Base-by-base conservation (phyloP, 495 filamentous ascomycete genomes). In the Penicillium silybi region DNA sequence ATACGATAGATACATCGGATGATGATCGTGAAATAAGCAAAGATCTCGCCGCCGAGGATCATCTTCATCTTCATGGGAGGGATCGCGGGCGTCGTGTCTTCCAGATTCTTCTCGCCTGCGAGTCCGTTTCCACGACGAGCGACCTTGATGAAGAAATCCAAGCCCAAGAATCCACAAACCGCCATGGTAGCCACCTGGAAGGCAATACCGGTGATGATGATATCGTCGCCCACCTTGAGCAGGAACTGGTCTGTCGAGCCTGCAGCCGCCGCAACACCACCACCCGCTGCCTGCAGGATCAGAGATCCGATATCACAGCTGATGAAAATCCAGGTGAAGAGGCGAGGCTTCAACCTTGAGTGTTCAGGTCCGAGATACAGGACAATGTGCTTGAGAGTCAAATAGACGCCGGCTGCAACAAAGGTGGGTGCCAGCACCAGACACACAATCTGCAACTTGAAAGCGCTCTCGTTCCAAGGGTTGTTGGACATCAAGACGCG, bases 131-230 rank as follows among this genome's bases (percentile, higher is more conserved):
- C 68, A 47, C 70, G 70, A 38, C 57, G 67, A 47, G 48, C 59
- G 0, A 81, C 68, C 5, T 75, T 60, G 18, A 72, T 34, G 46
- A 68, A 80, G 54, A 81, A 86, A 23, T 82, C 72, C 25, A 65
- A 44, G n/a, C 61, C 75, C 8, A 80, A 48, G 7, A 66, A 6
- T 9, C 79, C 82, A 61, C 86, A 89, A 22, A 78, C 67, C 27
- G 69, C 54, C 66, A 89, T 72, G 3, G 85, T 86, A 6, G 70
- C 73, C 27, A 85, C 85, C 74, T 90, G 87, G 65, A 84, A 80
- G 6, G 80, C 73, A 53, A 90, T 86, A 61, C 87, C 86, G 9
- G 84, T 78, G 43, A 90, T 83, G 59, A 87, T 88, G 48, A 85
- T 79, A 56, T 85, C 63, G 65, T 88, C 84, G 44, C 53, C 73